A percentile compares a stretch with the other conserved stretches of the same genome.
phyloP scores from a whole-genome alignment of 2,329 filamentous ascomycete species.

The Colletotrichum spaethianum region DNA sequence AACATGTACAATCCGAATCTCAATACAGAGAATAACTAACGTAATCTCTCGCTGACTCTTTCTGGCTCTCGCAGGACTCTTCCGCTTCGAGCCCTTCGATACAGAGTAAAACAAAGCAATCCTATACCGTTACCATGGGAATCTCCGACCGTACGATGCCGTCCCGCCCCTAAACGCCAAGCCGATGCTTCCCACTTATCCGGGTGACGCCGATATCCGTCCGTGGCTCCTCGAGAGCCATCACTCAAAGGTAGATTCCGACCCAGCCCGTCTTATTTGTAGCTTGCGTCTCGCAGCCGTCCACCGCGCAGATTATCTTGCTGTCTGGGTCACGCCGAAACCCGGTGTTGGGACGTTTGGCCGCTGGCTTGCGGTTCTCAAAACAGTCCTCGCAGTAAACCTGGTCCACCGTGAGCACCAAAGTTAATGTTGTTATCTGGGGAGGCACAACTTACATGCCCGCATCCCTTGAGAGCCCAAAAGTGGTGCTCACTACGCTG shows the following conservation, averaged over 20 bases:
- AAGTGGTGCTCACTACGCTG: slow-evolving; percentile 83
- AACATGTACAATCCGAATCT: slow-evolving; percentile 10
- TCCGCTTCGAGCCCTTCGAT: neutral
- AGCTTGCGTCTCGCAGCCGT: slow-evolving; percentile 69
- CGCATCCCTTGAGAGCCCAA: slow-evolving; percentile 92
- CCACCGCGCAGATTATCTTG: slow-evolving; percentile 68
- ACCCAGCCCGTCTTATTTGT: slow-evolving; percentile 71
- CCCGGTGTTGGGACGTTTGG: slow-evolving; percentile 45
- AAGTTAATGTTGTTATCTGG: slow-evolving; percentile 49
- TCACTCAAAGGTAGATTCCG: slow-evolving; percentile 69
- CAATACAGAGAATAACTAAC: neutral
- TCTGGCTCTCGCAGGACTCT: neutral
- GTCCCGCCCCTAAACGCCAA: slow-evolving; percentile 39
- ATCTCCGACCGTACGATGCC: slow-evolving; percentile 23
- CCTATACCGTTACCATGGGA: slow-evolving; percentile 37
- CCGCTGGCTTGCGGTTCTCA: slow-evolving; percentile 65
- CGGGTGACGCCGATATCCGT: slow-evolving; percentile 28
- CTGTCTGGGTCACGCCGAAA: slow-evolving; percentile 36
- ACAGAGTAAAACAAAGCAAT: slow-evolving; percentile 18
- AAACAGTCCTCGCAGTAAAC: slow-evolving; percentile 76
- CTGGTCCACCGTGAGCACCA: slow-evolving; percentile 51
- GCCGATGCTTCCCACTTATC: slow-evolving; percentile 34
- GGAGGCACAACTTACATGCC: slow-evolving; percentile 77
- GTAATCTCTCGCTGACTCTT: neutral
- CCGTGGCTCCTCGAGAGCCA: slow-evolving; percentile 59